These are phyloP conservation scores for Penicillium sp. DNA, from an alignment of 2,329 filamentous ascomycete genomes.

Conservation along the genomic window DNA sequence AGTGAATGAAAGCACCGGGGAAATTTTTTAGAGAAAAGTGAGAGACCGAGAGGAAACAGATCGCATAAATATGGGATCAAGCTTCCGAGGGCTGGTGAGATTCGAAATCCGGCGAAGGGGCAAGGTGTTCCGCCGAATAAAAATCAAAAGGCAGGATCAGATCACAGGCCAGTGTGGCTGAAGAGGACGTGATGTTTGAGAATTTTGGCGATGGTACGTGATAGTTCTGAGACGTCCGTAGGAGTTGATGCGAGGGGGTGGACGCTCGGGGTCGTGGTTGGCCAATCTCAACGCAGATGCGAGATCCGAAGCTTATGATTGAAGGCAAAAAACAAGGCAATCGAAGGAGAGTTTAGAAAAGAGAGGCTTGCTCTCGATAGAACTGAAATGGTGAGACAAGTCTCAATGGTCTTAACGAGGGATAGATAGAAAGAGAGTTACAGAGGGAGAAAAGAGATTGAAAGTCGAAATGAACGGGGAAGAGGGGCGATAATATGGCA, in stretches of 20 bases:
- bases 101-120: too few species aligned
- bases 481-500: conserved; percentile 1
- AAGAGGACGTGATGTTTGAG: neutral
- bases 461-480: neutral
- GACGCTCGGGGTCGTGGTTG: neutral
- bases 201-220: neutral
- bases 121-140: neutral
- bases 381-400: conserved; percentile 4
- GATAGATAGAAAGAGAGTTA: neutral
- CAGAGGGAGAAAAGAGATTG: neutral
- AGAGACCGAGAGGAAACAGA: neutral
- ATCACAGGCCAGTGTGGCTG: neutral
- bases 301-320: neutral
- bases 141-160: neutral
- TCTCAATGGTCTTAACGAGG: conserved; percentile 1
- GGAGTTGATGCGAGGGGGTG: neutral
- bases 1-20: neutral
- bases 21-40: neutral
- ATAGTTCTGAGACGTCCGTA: neutral
- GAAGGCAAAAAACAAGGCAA: neutral
- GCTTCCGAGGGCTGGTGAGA: neutral
- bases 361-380: conserved; percentile 11
- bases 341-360: neutral
- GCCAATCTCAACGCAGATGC: neutral
- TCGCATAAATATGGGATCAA: conserved; percentile 10